Evolutionary conservation across 441 rosid genomes (phyloP), one percentile per base, ranked within the genome.

Genomic region (Geranium incanum): DNA sequence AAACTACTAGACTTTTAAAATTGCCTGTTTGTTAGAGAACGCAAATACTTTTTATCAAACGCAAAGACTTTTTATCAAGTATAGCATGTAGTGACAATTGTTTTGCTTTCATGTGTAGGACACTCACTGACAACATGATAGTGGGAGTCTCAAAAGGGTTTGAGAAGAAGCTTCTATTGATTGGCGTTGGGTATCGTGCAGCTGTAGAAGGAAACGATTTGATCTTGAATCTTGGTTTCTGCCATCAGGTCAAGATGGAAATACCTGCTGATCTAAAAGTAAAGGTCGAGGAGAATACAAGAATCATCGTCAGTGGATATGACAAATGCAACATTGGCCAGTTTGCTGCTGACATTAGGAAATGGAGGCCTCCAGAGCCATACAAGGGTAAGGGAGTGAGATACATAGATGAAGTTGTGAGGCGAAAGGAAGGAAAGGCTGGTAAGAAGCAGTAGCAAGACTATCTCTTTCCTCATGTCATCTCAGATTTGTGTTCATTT

Each of bases 341-440:
- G 81, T 94, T 91, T 70, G 97, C 98, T 37, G 97, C 96, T n/a
- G 78, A 91, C 1, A 66, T 91, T 66, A 82, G 96, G 86, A 89
- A 85, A 77, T 93, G 96, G 96, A 91, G 98, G 67, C 97, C 98
- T 8, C 96, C 98, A 0, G 95, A 93, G 77, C 98, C 98, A 19
- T 93, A 89, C 78, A 93, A 89, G 76, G 97, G 96, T 59, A 93
- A 93, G 81, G 98, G 98, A 69, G 91, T 89, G 70, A 93, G 86
- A 77, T 93, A 93, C 77, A 89, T 82, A 0, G 85, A 88, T 73
- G 98, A 93, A 84, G 73, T 88, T 55, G 71, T 88, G 64, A 74
- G 88, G 72, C 81, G 89, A 77, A 93, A 93, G 84, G 97, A 87
- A 79, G 95, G 97, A 3, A 91, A 91, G 81, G 96, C 96, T 36